Base-by-base conservation (phyloP, 1,139 yeast genomes). In the Pichia sp. region DNA sequence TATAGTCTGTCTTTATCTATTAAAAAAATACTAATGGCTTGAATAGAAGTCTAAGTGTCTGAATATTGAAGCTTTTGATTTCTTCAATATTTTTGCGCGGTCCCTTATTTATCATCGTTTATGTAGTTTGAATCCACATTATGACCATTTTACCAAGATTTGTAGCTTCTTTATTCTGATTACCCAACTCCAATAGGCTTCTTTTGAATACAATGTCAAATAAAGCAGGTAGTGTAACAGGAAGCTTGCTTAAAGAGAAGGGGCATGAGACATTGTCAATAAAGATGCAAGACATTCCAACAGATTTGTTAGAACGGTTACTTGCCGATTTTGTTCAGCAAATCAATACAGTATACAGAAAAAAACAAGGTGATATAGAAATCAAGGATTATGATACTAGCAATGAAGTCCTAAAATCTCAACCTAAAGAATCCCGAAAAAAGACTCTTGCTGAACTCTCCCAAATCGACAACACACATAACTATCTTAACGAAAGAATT, bases 351-450 rank as follows among this genome's bases (percentile, higher is more conserved):
- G 34, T 23, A 18, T 40, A 40, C 23, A 35, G 35, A 14, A 23
- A 43, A 15, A 35, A 17, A 30, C 43, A 40, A n/a, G 46, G 46
- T 9, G 46, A 38, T 10, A 17, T 43, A 20, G 31, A n/a, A 3
- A 22, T 41, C n/a, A 4, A 14, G 20, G 30, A 21, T 31, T 20
- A n/a, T 11, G 38, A 37, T n/a, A 22, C 3, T 15, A 22, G 11
- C 7, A 30, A 18, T 30, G 5, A 11, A 18, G 21, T 17, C 9
- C 5, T 10, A 17, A 17, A 12, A 10, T 25, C 11, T n/a, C 14
- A 12, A 30, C n/a, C 5, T 31, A 20, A 26, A 14, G 23, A 25
- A 28, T 0, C 64, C 66, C 34, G 59, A 18, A 34, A 34, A 28
- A 25, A 36, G 10, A 19, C 40, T 1, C 20, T 30, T 1, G 43